Evolutionary conservation across 1,139 yeast species (phyloP), one percentile per base, ranked within the genome.

Genomic region (Saccharomyces hybrid): DNA sequence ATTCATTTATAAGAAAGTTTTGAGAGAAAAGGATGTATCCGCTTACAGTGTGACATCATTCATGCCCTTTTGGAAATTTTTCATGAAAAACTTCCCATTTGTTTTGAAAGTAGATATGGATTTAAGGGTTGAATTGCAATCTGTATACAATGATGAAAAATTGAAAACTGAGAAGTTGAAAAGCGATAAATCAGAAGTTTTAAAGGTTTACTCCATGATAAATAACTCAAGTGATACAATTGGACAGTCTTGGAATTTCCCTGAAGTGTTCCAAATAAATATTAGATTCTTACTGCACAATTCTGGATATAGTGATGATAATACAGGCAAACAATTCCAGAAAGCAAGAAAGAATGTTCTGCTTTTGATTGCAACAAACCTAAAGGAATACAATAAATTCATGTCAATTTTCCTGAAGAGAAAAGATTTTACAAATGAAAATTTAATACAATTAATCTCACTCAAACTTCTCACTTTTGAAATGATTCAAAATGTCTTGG

Each of bases 1-100:
- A 23, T 62, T 64, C 52, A 60, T 66, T 7, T 65, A 67, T 47
- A 56, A 55, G 25, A 66, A 65, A 46, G 57, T 62, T 5, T 49
- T 69, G 23, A 59, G 59, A 31, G 57, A 57, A 5, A 65, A 57
- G 34, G 68, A 68, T 52, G 51, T 54, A 16, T 52, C 54, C 5
- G 57, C 62, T 14, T 67, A 65, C 51, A 56, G 60, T 19, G 54
- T 69, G 5, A 56, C 62, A 1, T 58, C 66, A 6, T 62, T 68
- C 25, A 62, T 62, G 61, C 62, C 63, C n/a, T 67, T 69, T 51
- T 68, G 71, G 72, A 66, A 64, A 32, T 69, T 69, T 52, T 66
- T 69, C 46, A 63, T 64, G 59, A 63, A 62, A 49, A 63, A 59
- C 47, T 68, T 66, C 52, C 57, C 69, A 5, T 55, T 57, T 46